Percentiles rank a stretch among this genome's conserved stretches.
These are phyloP conservation scores for Galerina sulciceps DNA, from an alignment of 768 basidiomycete genomes.

Conservation along the genomic window DNA sequence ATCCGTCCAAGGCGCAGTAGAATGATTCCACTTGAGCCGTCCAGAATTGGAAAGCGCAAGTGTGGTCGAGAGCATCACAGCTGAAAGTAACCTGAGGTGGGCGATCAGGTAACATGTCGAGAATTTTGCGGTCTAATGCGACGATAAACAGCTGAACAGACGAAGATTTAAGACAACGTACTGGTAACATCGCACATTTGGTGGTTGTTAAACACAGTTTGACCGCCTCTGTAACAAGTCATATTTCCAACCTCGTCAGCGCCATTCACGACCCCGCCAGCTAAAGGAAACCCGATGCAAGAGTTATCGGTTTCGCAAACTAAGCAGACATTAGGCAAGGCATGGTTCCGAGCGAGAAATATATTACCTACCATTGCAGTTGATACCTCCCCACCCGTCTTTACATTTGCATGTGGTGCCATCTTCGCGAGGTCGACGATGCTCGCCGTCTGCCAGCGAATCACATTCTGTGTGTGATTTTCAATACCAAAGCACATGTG, in stretches of 20 bases:
- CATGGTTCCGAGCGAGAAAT: background rate
- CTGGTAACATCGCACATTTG: constrained; percentile 99
- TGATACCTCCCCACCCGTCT: constrained; percentile 95
- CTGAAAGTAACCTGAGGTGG: constrained; percentile 97
- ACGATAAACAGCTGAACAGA: background rate
- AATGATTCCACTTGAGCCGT: constrained; percentile 93
- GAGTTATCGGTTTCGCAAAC: constrained; percentile 86
- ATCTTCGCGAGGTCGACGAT: constrained; percentile 78
- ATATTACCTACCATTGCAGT: constrained; percentile 84
- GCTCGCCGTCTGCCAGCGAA: constrained; percentile 88
- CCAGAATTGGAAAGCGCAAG: constrained; percentile 98
- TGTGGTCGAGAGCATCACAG: constrained; percentile 65
- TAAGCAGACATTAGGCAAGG: constrained; percentile 32
- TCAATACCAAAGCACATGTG: constrained; percentile 6
- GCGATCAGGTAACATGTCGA: constrained; percentile 87
- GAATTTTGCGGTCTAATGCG: constrained; percentile 83
- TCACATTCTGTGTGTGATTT: constrained; percentile 77
- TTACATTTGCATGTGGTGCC: constrained; percentile 85
- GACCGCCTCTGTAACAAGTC: constrained; percentile 93
- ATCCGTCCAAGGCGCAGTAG: constrained; percentile 86
- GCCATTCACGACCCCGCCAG: constrained; percentile 26
- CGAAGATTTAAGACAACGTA: constrained; percentile 41
- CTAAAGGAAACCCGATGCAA: constrained; percentile 79
- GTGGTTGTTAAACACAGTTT: constrained; percentile 93
- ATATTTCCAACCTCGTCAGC: constrained; percentile 46